Percentiles rank a stretch among this genome's conserved stretches.
Evolutionary conservation across 495 filamentous ascomycete species (phyloP).

Genomic region (Aspergillus sclerotiicarbonarius): DNA sequence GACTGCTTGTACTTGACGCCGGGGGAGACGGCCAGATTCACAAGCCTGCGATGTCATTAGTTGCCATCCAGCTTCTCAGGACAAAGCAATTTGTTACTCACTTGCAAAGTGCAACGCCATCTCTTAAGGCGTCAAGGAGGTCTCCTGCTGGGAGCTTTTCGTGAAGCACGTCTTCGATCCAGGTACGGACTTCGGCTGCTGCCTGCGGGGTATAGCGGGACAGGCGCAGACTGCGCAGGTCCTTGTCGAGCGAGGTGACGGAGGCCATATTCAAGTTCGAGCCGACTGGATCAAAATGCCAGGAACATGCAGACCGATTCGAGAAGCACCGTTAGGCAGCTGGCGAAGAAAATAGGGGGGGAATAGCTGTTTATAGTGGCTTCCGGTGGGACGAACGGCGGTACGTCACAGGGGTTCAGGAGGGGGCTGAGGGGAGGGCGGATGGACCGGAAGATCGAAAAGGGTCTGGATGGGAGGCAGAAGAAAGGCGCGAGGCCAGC

Average conservation of each 20-base stretch:
- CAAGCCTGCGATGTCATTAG: constrained; percentile 54
- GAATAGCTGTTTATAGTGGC: constrained; percentile 6
- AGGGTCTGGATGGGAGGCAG: neutral
- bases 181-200: constrained; percentile 78
- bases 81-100: too few species aligned
- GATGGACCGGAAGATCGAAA: neutral
- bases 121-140: constrained; percentile 80
- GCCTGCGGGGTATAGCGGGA: constrained; percentile 93
- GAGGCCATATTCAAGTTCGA: constrained; percentile 69
- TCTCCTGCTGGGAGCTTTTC: constrained; percentile 69
- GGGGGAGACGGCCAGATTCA: constrained; percentile 77
- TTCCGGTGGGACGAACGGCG: constrained; percentile 12
- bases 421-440: neutral
- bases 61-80: neutral
- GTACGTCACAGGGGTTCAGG: constrained; percentile 10
- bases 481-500: too few species aligned
- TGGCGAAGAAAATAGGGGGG: neutral
- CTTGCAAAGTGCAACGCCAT: constrained; percentile 91
- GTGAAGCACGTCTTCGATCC: constrained; percentile 83
- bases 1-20: constrained; percentile 79
- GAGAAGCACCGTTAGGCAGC: neutral
- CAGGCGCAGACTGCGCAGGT: constrained; percentile 88
- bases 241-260: constrained; percentile 89
- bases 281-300: constrained; percentile 5
- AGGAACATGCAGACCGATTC: constrained; percentile 4